Percentiles rank a stretch among this genome's conserved stretches.
These are phyloP conservation scores for Xylariales sp. DNA, from an alignment of 2,329 filamentous ascomycete species.

Conservation along the genomic window DNA sequence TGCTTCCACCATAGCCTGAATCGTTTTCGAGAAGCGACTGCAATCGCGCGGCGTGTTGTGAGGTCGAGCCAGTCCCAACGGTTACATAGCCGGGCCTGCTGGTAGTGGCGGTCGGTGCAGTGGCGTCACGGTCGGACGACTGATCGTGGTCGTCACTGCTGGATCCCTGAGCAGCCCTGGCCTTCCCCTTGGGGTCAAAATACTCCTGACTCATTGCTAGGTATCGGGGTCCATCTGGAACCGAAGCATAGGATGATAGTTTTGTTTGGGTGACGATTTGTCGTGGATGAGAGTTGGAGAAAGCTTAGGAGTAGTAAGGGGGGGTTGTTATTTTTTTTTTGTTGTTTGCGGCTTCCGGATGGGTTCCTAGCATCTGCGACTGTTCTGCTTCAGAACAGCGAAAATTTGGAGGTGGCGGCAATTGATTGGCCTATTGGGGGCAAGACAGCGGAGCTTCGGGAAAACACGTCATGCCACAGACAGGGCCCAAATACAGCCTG, in stretches of 20 bases:
- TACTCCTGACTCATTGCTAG: conserved; percentile 58
- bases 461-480: conserved; percentile 13
- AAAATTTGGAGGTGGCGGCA: conserved; percentile 5
- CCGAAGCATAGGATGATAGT: too few species aligned
- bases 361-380: too few species aligned
- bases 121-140: conserved; percentile 17
- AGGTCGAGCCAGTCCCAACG: conserved; percentile 76
- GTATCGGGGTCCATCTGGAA: conserved; percentile 30
- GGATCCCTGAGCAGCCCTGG: conserved; percentile 27
- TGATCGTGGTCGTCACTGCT: conserved; percentile 19
- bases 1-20: conserved; percentile 86
- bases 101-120: conserved; percentile 18
- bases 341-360: conserved; percentile 1
- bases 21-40: conserved; percentile 81
- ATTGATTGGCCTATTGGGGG: conserved; percentile 7
- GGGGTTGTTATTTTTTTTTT: too few species aligned
- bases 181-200: conserved; percentile 49
- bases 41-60: conserved; percentile 74
- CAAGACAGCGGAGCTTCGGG: conserved; percentile 8
- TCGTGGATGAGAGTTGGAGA: too few species aligned
- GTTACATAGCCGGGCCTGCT: conserved; percentile 72
- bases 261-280: too few species aligned
- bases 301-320: not conserved
- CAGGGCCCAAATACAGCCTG: too few species aligned
- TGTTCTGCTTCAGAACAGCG: conserved; percentile 6